phyloP scores from a whole-genome alignment of 2,329 filamentous ascomycete species.

The Venturia asperata region DNA sequence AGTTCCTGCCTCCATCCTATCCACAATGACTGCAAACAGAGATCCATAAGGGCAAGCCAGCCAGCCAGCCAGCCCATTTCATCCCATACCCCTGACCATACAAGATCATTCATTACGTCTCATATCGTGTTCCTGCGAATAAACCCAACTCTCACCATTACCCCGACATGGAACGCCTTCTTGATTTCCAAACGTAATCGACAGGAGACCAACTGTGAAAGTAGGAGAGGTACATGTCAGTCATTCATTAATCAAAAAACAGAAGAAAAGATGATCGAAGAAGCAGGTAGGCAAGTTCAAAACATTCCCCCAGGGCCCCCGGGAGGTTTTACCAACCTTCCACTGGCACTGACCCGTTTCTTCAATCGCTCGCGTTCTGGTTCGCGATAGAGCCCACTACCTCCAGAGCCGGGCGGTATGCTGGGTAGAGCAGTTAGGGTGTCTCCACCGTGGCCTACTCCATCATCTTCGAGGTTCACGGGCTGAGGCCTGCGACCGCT shows the following conservation, averaged over 20 bases:
- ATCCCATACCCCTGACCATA: not conserved
- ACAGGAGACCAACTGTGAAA: not conserved
- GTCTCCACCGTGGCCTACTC: slow-evolving; percentile 46
- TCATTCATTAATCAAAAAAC: not conserved
- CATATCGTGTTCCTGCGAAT: not conserved
- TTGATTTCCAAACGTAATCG: slow-evolving; percentile 14
- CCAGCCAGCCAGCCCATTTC: not conserved
- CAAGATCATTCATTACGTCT: slow-evolving; percentile 4
- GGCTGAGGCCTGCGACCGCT: slow-evolving; percentile 21
- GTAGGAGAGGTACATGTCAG: not conserved
- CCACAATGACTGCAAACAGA: not conserved
- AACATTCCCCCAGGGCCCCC: not conserved
- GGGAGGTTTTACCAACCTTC: slow-evolving; percentile 35
- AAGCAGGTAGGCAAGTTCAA: not conserved
- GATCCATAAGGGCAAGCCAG: not conserved
- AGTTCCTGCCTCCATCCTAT: not conserved
- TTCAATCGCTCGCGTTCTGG: slow-evolving; percentile 31
- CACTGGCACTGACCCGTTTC: slow-evolving; percentile 35
- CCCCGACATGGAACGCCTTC: slow-evolving; percentile 10
- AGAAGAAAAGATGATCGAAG: not conserved
- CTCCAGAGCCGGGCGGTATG: slow-evolving; percentile 26
- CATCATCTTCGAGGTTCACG: slow-evolving; percentile 38
- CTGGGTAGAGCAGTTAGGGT: slow-evolving; percentile 56
- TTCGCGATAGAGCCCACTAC: slow-evolving; percentile 28
- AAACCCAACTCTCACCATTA: not conserved